Conservation (phyloP, 2,329 filamentous ascomycete genomes). For the Fusarium sp. region DNA sequence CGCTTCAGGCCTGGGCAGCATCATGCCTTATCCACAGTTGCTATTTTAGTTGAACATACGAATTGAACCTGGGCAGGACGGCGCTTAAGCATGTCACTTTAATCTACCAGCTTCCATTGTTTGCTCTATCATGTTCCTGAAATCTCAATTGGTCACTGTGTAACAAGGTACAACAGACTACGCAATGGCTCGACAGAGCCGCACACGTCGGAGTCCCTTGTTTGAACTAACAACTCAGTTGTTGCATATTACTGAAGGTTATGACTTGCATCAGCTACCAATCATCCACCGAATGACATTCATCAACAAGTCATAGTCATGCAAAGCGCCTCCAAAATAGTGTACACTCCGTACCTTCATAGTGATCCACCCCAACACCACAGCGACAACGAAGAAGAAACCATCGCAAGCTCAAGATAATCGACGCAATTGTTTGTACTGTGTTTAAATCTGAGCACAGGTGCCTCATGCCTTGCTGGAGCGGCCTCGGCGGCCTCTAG, state of each 20-base stretch:
- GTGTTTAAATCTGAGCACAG: neutral
- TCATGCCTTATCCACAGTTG: conserved; percentile 22
- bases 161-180: neutral
- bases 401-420: neutral
- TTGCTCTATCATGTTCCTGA: conserved; percentile 3
- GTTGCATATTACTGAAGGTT: neutral
- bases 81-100: neutral
- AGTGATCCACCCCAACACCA: conserved; percentile 1
- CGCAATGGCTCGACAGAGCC: neutral
- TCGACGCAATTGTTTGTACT: neutral
- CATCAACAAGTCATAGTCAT: conserved; percentile 8
- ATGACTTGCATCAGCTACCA: conserved; percentile 6
- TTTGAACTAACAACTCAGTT: neutral
- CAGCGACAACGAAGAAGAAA: conserved; percentile 3
- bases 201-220: conserved; percentile 5
- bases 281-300: conserved; percentile 3
- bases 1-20: conserved; percentile 24
- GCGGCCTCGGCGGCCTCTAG: conserved; percentile 48
- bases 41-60: conserved; percentile 16
- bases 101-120: neutral
- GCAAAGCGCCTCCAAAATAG: conserved; percentile 21
- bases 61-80: conserved; percentile 7
- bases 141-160: conserved; percentile 2
- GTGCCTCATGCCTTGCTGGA: conserved; percentile 43
- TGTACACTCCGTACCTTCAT: conserved; percentile 8